Conservation (phyloP, 306 rosid genomes). For the Glycine soja region DNA sequence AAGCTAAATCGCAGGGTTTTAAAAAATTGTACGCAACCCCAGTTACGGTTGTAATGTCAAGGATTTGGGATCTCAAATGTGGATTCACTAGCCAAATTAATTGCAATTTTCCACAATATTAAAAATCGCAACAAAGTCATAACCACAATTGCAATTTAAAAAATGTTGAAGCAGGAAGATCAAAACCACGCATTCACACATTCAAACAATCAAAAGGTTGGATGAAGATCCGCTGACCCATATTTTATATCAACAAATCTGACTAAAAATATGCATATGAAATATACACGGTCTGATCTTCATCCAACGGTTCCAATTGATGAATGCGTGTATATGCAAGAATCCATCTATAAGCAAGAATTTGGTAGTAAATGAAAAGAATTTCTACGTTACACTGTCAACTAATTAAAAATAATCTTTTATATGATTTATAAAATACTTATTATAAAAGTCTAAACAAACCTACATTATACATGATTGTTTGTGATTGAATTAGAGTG, state of each 20-base stretch:
- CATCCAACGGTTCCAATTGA: neutral
- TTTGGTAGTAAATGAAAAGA: neutral
- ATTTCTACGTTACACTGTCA: too few relatives aligned
- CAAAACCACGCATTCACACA: neutral
- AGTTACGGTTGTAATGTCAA: neutral
- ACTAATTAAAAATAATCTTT: too few relatives aligned
- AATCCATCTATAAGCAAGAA: neutral
- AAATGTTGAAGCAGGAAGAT: neutral
- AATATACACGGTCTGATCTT: too few relatives aligned
- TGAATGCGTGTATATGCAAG: neutral
- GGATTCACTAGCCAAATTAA: neutral
- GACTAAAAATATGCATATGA: neutral
- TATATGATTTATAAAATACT: too few relatives aligned
- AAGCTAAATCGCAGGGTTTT: neutral
- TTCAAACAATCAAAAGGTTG: neutral
- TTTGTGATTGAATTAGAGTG: too few relatives aligned
- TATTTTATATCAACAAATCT: neutral
- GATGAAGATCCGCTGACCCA: neutral
- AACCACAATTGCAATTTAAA: neutral
- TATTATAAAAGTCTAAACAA: neutral
- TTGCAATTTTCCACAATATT: neutral
- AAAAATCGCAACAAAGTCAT: neutral
- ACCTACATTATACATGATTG: neutral
- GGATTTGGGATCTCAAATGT: neutral
- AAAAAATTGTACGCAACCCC: neutral